Percentiles rank a stretch among this genome's conserved stretches.
Evolutionary conservation across 2,329 filamentous ascomycete species (phyloP).

Genomic region (Aaosphaeria pasadenensis): DNA sequence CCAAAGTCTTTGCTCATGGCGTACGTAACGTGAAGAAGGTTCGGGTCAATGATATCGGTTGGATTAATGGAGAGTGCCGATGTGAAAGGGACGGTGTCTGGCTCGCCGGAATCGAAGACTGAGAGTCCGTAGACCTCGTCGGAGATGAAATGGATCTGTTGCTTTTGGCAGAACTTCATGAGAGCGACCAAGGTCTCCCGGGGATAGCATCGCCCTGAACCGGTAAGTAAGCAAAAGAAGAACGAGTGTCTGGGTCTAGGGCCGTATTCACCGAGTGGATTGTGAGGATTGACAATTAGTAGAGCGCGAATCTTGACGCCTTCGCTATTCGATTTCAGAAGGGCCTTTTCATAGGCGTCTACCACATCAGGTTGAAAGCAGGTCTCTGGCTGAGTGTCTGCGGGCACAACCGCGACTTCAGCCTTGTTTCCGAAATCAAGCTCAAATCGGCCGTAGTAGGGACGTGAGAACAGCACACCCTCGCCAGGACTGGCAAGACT

Average conservation of each 20-base stretch:
- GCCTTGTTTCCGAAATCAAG: constrained; percentile 48
- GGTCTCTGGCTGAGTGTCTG: constrained; percentile 12
- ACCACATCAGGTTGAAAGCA: constrained; percentile 24
- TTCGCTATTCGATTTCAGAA: constrained; percentile 32
- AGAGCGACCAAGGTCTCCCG: constrained; percentile 37
- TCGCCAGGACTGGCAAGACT: constrained; percentile 44
- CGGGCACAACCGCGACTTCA: constrained; percentile 9
- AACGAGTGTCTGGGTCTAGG: neutral
- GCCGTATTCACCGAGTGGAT: constrained; percentile 39
- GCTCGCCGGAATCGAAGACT: constrained; percentile 30
- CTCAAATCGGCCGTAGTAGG: constrained; percentile 50
- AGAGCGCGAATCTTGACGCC: constrained; percentile 44
- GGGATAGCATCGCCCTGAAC: constrained; percentile 28
- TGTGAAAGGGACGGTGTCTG: constrained; percentile 7
- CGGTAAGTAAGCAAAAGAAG: constrained; percentile 18
- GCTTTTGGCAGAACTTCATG: constrained; percentile 50
- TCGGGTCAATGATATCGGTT: constrained; percentile 45
- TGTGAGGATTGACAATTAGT: constrained; percentile 51
- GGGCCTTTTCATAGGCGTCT: constrained; percentile 38
- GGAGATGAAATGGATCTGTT: constrained; percentile 53
- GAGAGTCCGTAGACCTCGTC: constrained; percentile 61
- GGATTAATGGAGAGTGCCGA: constrained; percentile 9
- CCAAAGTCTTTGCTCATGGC: constrained; percentile 47
- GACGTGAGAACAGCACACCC: constrained; percentile 45
- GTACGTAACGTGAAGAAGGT: constrained; percentile 50